These are phyloP conservation scores for Hanseniaspora osmophila DNA, from an alignment of 805 yeast species.

Conservation along the genomic window DNA sequence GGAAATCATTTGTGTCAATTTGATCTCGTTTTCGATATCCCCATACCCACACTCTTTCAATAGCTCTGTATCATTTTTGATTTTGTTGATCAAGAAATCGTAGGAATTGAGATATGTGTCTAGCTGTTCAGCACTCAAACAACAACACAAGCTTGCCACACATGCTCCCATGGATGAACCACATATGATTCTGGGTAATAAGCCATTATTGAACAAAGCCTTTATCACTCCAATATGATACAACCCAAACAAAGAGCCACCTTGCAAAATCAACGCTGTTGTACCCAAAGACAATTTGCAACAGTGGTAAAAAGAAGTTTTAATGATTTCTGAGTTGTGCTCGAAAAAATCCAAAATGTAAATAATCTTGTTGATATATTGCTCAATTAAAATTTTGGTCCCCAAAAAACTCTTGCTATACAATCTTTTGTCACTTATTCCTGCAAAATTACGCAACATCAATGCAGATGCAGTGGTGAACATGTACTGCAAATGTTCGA, in stretches of 20 bases:
- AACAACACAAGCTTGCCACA: conserved; percentile 75
- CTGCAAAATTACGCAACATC: conserved; percentile 78
- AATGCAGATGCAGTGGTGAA: conserved; percentile 55
- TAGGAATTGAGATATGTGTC: conserved; percentile 28
- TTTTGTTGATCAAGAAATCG: conserved; percentile 24
- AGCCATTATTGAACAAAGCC: conserved; percentile 58
- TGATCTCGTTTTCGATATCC: conserved; percentile 22
- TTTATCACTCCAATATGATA: conserved; percentile 89
- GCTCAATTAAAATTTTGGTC: conserved; percentile 74
- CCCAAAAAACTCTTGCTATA: conserved; percentile 78
- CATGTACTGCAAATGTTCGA: conserved; percentile 43
- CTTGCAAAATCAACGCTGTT: conserved; percentile 82
- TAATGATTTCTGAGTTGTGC: conserved; percentile 29
- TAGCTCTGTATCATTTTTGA: conserved; percentile 44
- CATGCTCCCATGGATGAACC: conserved; percentile 93
- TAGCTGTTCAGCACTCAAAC: conserved; percentile 54
- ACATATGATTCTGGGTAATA: conserved; percentile 73
- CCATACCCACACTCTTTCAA: conserved; percentile 35
- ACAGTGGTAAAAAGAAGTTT: conserved; percentile 71
- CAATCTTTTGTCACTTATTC: conserved; percentile 64
- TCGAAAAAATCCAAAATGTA: conserved; percentile 58
- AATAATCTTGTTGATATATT: conserved; percentile 45
- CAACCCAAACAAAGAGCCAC: conserved; percentile 87
- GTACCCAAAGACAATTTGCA: conserved; percentile 75
- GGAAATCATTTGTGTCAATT: conserved; percentile 52